Evolutionary conservation across 176 grass and related monocot species (phyloP).

Genomic region (Tillandsia leiboldiana): DNA sequence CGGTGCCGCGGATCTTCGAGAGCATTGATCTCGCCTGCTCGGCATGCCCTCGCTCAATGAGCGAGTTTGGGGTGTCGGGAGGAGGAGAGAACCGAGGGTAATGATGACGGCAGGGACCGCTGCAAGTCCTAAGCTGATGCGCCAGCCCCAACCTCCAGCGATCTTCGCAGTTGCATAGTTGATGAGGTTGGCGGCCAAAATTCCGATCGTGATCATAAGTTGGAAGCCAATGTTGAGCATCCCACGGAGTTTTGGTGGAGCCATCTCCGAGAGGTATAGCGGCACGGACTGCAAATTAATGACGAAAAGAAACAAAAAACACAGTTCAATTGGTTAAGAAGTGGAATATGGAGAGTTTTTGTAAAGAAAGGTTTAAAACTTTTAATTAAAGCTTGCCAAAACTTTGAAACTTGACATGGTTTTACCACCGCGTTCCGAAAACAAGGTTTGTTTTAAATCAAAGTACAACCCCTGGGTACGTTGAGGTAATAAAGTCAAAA

Average conservation of each 20-base stretch:
- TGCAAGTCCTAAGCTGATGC: constrained; percentile 4
- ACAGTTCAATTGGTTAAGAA: background rate
- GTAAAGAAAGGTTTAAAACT: too few relatives aligned
- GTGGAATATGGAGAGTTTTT: background rate
- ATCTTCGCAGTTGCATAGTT: constrained; percentile 15
- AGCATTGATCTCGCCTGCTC: constrained; percentile 13
- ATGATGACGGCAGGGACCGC: constrained; percentile 10
- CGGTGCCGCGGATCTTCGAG: constrained; percentile 11
- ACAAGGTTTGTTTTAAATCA: too few relatives aligned
- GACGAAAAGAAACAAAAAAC: background rate
- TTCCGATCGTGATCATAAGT: constrained; percentile 18
- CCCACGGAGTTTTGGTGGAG: constrained; percentile 7
- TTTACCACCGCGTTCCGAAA: too few relatives aligned
- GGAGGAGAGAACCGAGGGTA: constrained; percentile 12
- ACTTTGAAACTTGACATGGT: too few relatives aligned
- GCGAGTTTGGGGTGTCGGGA: constrained; percentile 21
- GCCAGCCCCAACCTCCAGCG: constrained; percentile 13
- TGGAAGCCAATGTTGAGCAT: constrained; percentile 22
- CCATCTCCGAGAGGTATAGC: constrained; percentile 21
- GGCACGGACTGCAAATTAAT: constrained; percentile 19
- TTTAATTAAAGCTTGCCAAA: too few relatives aligned
- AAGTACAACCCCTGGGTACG: too few relatives aligned
- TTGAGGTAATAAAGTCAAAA: too few relatives aligned
- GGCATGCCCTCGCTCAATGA: constrained; percentile 15
- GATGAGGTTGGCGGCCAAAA: constrained; percentile 13